Conservation (phyloP, 352 stramenopile species). For the Phytophthora ohioensis region DNA sequence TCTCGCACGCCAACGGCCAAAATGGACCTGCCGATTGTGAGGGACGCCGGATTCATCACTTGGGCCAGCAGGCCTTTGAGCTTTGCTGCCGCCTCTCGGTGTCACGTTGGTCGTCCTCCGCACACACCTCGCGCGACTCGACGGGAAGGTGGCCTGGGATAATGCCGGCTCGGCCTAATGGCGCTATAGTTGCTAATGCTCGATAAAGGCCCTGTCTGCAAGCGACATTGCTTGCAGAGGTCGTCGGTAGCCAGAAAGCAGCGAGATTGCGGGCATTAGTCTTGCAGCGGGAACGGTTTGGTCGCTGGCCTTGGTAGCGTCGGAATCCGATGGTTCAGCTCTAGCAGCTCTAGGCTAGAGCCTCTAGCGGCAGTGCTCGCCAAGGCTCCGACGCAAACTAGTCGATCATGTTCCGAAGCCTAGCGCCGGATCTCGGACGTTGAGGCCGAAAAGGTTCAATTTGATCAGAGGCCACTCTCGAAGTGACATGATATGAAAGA, state of each 20-base stretch:
- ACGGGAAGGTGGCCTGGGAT: conserved; percentile 26
- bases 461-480: not conserved
- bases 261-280: not conserved
- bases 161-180: conserved; percentile 5
- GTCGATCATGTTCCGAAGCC: conserved; percentile 3
- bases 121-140: conserved; percentile 21
- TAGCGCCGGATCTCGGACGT: not conserved
- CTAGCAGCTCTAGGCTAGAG: not conserved
- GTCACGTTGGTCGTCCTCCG: conserved; percentile 16
- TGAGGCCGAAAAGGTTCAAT: conserved; percentile 13
- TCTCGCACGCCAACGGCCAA: conserved; percentile 19
- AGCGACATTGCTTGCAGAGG: conserved; percentile 13
- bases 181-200: conserved; percentile 23
- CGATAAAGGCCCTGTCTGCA: conserved; percentile 10
- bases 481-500: conserved; percentile 27
- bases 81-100: conserved; percentile 12
- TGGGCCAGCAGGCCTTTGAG: not conserved
- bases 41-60: not conserved
- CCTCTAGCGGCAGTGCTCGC: not conserved
- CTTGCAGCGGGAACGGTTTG: not conserved
- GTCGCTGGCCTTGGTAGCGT: not conserved
- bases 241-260: conserved; percentile 11
- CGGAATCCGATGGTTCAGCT: conserved; percentile 12
- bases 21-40: conserved; percentile 28
- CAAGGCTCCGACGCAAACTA: not conserved